Evolutionary conservation across 306 rosid genomes (phyloP), one percentile per base, ranked within the genome.

Genomic region (Prunus mume): DNA sequence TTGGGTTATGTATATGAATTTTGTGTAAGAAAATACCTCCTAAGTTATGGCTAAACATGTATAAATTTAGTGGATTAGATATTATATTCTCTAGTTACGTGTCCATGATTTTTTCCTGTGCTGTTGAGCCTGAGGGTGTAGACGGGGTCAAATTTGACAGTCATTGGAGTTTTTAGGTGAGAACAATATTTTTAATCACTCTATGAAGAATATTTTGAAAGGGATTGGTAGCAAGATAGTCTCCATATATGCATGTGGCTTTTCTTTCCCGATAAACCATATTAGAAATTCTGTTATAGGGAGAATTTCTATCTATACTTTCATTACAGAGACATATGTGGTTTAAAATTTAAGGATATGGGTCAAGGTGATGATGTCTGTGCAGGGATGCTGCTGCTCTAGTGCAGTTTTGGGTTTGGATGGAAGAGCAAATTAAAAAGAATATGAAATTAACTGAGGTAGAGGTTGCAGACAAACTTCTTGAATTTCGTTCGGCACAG

Each of bases 361-460:
- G 83, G 76, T 71, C 64, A 84, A 38, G 61, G 27, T 82, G 76
- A 69, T 79, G 62, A 13, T 70, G 72, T 82, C 68, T 74, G 49
- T 86, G 80, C 87, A 95, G 98, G 88, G 98, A 95, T 83, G 98
- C 96, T 41, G 97, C 97, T 75, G 96, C 96, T 67, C 90, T 92
- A 66, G 88, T 91, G 72, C 95, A 87, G 80, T 95, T 95, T 83
- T 95, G 98, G 98, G 91, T 78, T 76, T 95, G 98, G 98, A 56
- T 92, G 22, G 97, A 95, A 85, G 91, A 86, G 51, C 86, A 92
- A 90, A 90, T 95, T 43, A 67, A 79, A 4, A 72, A 85, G 34
- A 82, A 80, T 45, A 83, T 84, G 78, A 79, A 79, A 88, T 66
- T 92, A 57, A 87, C 93, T 25, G 98, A 95, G 85, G 91, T 88